Evolutionary conservation across 2,329 filamentous ascomycete species (phyloP), one percentile per base, ranked within the genome.

Genomic region (Fusarium xyrophilum): DNA sequence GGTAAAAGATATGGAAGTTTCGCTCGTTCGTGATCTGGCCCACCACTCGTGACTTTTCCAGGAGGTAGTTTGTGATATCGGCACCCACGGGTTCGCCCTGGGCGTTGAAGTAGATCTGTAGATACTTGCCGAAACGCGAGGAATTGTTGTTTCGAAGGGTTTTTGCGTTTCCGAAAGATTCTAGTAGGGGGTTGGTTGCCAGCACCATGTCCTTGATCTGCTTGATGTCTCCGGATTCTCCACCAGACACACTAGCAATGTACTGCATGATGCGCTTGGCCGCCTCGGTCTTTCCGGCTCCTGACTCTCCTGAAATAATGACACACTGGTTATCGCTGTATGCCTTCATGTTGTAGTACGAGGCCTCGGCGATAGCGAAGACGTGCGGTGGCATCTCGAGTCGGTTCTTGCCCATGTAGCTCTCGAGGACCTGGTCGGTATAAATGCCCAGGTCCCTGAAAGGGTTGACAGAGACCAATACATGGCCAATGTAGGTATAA

Each of bases 331-430:
- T 98, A 74, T 98, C 96, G 76, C 93, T 93, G 85, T 99, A 99
- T 47, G 94, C 95, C 80, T 98, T 98, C 96, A 99, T 98, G 84
- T 99, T 98, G 84, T 98, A 98, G 84, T 99, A 99, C 57, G 94
- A 81, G 11, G 95, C 91, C 81, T 99, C 96, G 77, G 96, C 96
- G 76, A 99, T 96, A 65, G 93, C 95, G 79, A 97, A 99, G 73
- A 99, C 96, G 80, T 99, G 96, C 12, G 96, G 96, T 30, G 93
- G 92, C 83, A 93, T 89, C 83, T 99, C 96, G 70, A 99, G 87
- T 70, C 96, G 89, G 82, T 99, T 99, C 86, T 98, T 97, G 73
- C 95, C 95, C 81, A 90, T 91, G 84, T 99, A 99, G 76, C 92
- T 95, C 50, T 97, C 90, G 76, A 99, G 88, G 61, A 98, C 93